Percentiles rank a stretch among this genome's conserved stretches.
Evolutionary conservation across 495 filamentous ascomycete genomes (phyloP).

Genomic region (Aspergillus asperescens): DNA sequence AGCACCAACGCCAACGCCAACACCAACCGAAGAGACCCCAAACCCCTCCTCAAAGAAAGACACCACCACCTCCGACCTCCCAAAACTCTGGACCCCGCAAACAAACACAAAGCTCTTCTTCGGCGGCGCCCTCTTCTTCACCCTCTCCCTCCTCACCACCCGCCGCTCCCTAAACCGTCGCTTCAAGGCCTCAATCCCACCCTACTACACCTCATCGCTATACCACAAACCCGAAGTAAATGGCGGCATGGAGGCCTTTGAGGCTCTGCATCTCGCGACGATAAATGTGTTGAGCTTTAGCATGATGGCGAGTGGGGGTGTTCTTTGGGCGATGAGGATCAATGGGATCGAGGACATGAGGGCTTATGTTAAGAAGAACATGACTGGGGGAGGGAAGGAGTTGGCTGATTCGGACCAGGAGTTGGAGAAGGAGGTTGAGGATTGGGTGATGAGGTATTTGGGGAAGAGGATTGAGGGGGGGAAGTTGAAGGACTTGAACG

Average conservation of each 20-base stretch:
- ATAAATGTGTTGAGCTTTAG: constrained; percentile 67
- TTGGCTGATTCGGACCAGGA: constrained; percentile 44
- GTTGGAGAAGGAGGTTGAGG: constrained; percentile 63
- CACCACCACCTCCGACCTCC: constrained; percentile 11
- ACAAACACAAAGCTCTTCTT: constrained; percentile 53
- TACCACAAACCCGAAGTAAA: constrained; percentile 43
- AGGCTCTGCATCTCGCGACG: constrained; percentile 78
- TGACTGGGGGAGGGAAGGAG: constrained; percentile 21
- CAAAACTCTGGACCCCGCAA: constrained; percentile 17
- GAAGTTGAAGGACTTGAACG: constrained; percentile 26
- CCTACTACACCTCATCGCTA: constrained; percentile 58
- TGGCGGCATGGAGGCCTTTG: constrained; percentile 61
- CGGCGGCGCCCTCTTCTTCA: constrained; percentile 67
- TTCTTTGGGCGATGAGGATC: constrained; percentile 67
- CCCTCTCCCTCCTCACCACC: constrained; percentile 62
- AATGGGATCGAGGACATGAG: constrained; percentile 65
- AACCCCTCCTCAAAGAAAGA: constrained; percentile 6
- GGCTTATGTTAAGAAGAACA: constrained; percentile 44
- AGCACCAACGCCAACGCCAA: constrained; percentile 1
- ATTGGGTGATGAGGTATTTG: constrained; percentile 62
- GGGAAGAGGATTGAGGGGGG: constrained; percentile 48
- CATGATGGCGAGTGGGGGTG: constrained; percentile 63
- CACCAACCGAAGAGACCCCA: constrained; percentile 1
- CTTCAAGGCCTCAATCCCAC: constrained; percentile 48
- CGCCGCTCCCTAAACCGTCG: constrained; percentile 59